phyloP scores from a whole-genome alignment of 106 monocot species.

The Phalaenopsis aphrodite region DNA sequence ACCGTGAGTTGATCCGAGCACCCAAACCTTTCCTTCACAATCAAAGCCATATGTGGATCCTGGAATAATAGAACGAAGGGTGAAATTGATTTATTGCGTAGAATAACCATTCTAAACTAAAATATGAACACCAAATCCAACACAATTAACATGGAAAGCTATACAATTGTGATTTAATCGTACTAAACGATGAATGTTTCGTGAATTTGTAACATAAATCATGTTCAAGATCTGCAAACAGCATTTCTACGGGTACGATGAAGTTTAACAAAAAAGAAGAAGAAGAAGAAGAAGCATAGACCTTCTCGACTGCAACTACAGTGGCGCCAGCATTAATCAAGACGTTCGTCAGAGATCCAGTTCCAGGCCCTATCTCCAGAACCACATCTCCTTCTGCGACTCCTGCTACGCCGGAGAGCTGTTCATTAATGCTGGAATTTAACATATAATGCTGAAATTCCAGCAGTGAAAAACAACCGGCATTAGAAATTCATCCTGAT shows the following conservation, averaged over 20 bases:
- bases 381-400: constrained; percentile 74
- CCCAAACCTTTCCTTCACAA: constrained; percentile 67
- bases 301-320: constrained; percentile 86
- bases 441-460: constrained; percentile 82
- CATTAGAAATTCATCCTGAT: neutral
- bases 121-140: too few relatives aligned
- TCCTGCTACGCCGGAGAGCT: constrained; percentile 36
- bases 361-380: constrained; percentile 91
- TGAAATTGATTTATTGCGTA: neutral
- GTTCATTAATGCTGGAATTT: constrained; percentile 70
- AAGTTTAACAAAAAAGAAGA: neutral
- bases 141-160: too few relatives aligned
- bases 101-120: neutral
- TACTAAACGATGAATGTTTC: too few relatives aligned
- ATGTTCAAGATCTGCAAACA: too few relatives aligned
- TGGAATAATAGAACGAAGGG: constrained; percentile 13
- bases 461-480: neutral
- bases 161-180: too few relatives aligned
- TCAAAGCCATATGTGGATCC: constrained; percentile 74
- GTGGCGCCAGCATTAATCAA: constrained; percentile 58
- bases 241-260: neutral
- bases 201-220: too few relatives aligned
- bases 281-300: neutral
- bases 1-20: constrained; percentile 51
- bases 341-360: constrained; percentile 76